phyloP scores from a whole-genome alignment of 768 basidiomycete species.

The Cystobasidium tubakii region DNA sequence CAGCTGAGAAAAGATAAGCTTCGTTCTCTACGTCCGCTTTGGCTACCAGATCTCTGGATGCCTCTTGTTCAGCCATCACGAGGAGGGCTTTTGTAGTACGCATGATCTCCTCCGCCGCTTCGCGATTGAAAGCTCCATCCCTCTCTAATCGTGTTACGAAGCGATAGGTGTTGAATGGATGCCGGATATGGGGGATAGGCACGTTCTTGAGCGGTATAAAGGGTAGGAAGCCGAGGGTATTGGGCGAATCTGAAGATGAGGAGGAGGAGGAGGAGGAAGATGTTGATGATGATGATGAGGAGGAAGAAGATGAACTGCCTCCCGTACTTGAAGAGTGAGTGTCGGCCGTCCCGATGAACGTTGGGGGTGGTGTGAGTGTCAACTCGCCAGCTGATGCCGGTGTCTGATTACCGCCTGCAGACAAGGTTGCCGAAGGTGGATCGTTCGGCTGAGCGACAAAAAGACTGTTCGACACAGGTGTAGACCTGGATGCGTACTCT shows the following conservation, averaged over 20 bases:
- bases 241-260: background rate
- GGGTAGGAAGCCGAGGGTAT: slow-evolving; percentile 28
- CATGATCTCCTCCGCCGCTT: slow-evolving; percentile 48
- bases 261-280: slow-evolving; percentile 19
- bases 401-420: background rate
- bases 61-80: slow-evolving; percentile 45
- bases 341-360: background rate
- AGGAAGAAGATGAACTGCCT: background rate
- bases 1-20: slow-evolving; percentile 92
- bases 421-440: background rate
- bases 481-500: background rate
- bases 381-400: background rate
- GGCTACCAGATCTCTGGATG: slow-evolving; percentile 47
- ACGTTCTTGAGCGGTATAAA: slow-evolving; percentile 29
- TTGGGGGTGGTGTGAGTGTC: background rate
- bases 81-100: slow-evolving; percentile 49
- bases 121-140: slow-evolving; percentile 43
- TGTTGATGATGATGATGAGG: background rate
- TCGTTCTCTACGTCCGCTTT: slow-evolving; percentile 59
- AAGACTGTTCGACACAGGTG: slow-evolving; percentile 21
- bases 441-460: background rate
- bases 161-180: slow-evolving; percentile 52
- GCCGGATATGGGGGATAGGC: slow-evolving; percentile 34
- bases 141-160: slow-evolving; percentile 51
- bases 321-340: background rate